These are phyloP conservation scores for Yamadazyma tumulicola DNA, from an alignment of 805 yeast species.

Conservation along the genomic window DNA sequence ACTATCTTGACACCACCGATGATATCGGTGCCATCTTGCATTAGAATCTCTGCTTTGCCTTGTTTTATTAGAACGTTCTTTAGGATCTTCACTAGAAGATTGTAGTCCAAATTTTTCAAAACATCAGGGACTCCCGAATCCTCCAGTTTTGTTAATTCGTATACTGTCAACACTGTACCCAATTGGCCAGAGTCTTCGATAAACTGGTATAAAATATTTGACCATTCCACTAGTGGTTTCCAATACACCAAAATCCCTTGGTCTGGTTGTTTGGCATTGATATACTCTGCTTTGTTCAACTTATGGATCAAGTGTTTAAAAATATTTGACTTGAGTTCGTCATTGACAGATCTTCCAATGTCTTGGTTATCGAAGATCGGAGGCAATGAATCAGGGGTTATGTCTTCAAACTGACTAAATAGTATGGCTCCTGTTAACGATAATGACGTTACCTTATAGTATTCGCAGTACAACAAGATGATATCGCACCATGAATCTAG, in stretches of 20 bases:
- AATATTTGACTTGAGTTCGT: conserved; percentile 53
- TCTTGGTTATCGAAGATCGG: conserved; percentile 48
- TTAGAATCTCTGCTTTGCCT: conserved; percentile 70
- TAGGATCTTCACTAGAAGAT: conserved; percentile 51
- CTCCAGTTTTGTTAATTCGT: conserved; percentile 67
- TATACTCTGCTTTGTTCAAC: conserved; percentile 53
- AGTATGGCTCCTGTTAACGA: conserved; percentile 27
- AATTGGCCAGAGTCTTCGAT: conserved; percentile 73
- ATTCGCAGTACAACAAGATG: conserved; percentile 58
- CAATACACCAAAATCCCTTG: conserved; percentile 61
- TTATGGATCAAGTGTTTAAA: conserved; percentile 53
- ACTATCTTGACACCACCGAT: conserved; percentile 78
- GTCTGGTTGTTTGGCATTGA: conserved; percentile 49
- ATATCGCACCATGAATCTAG: conserved; percentile 72
- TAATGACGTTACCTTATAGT: conserved; percentile 37
- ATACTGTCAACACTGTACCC: conserved; percentile 73
- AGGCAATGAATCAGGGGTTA: conserved; percentile 20
- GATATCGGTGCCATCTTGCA: conserved; percentile 50
- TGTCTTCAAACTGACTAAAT: conserved; percentile 22
- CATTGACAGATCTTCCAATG: conserved; percentile 52
- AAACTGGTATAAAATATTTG: conserved; percentile 27
- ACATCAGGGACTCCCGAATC: conserved; percentile 55
- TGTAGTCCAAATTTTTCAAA: conserved; percentile 60
- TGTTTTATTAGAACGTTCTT: conserved; percentile 54
- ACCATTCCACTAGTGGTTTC: conserved; percentile 55